Evolutionary conservation across 495 filamentous ascomycete species (phyloP).

Genomic region (Oidiodendron maius): DNA sequence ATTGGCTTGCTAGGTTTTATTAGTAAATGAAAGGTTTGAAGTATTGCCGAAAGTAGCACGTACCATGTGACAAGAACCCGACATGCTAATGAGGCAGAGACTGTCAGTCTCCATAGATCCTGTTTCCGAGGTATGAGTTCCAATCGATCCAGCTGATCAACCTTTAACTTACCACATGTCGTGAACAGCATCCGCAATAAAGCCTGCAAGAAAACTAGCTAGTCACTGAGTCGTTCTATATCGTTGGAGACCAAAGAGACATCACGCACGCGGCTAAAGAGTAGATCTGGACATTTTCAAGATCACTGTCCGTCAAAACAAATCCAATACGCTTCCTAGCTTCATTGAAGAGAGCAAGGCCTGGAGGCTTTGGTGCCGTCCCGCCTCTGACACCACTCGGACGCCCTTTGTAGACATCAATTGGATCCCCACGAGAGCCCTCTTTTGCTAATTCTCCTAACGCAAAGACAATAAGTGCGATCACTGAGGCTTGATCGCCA

Average conservation of each 20-base stretch:
- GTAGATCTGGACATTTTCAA: conserved; percentile 54
- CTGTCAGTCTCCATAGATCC: conserved; percentile 55
- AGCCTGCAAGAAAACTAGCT: conserved; percentile 34
- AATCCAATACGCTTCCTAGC: conserved; percentile 53
- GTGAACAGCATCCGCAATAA: too few species aligned
- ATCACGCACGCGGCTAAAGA: too few species aligned
- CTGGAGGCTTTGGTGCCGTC: conserved; percentile 40
- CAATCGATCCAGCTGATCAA: not conserved
- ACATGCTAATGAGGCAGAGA: too few species aligned
- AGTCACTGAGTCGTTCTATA: not conserved
- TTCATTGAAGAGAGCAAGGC: too few species aligned
- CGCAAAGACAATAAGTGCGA: conserved; percentile 49
- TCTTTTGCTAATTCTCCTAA: conserved; percentile 48
- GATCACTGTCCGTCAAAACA: conserved; percentile 42
- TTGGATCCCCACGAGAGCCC: conserved; percentile 35
- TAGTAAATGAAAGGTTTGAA: conserved; percentile 4
- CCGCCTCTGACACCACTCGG: conserved; percentile 49
- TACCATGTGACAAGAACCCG: conserved; percentile 48
- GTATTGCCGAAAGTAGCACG: not conserved
- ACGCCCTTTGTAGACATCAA: conserved; percentile 36
- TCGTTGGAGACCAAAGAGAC: not conserved
- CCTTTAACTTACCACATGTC: conserved; percentile 36
- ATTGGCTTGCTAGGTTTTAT: conserved; percentile 32
- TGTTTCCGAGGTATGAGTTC: conserved; percentile 19
- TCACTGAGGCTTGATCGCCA: conserved; percentile 38